phyloP scores from a whole-genome alignment of 805 yeast genomes.

The Starmerella asiatica region DNA sequence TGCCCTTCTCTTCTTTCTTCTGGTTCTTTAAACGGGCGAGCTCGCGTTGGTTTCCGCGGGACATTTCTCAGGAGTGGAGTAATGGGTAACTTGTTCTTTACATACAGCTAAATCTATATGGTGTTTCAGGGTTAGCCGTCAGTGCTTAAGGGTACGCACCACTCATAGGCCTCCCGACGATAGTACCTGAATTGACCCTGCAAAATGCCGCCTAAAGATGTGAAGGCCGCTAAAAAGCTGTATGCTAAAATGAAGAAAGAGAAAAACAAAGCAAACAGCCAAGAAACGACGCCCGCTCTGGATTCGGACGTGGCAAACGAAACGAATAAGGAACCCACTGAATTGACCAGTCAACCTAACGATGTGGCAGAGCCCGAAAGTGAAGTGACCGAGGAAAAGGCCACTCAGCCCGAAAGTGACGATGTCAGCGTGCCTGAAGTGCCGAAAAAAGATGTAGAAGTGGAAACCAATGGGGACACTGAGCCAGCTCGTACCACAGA shows the following conservation, averaged over 20 bases:
- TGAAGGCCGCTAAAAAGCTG: constrained; percentile 64
- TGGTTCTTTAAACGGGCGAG: constrained; percentile 76
- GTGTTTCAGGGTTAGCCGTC: too few relatives aligned
- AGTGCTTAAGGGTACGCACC: neutral
- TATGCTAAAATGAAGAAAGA: constrained; percentile 55
- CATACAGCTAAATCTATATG: too few relatives aligned
- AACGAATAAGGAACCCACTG: too few relatives aligned
- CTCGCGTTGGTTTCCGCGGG: constrained; percentile 95
- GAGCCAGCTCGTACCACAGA: too few relatives aligned
- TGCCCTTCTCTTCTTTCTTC: constrained; percentile 60
- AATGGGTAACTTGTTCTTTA: too few relatives aligned
- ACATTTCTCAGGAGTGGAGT: constrained; percentile 45
- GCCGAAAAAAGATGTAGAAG: neutral
- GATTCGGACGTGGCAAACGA: too few relatives aligned
- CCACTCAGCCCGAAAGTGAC: neutral
- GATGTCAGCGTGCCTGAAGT: neutral
- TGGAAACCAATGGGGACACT: neutral
- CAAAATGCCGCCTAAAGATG: constrained; percentile 14
- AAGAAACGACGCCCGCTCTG: constrained; percentile 30
- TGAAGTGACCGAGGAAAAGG: neutral
- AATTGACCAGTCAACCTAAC: too few relatives aligned
- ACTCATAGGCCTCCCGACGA: too few relatives aligned
- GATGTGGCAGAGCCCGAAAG: neutral
- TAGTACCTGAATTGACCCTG: neutral
- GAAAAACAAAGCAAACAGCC: constrained; percentile 39